Evolutionary conservation across 495 filamentous ascomycete species (phyloP), one percentile per base, ranked within the genome.

Genomic region (Peziza echinospora): DNA sequence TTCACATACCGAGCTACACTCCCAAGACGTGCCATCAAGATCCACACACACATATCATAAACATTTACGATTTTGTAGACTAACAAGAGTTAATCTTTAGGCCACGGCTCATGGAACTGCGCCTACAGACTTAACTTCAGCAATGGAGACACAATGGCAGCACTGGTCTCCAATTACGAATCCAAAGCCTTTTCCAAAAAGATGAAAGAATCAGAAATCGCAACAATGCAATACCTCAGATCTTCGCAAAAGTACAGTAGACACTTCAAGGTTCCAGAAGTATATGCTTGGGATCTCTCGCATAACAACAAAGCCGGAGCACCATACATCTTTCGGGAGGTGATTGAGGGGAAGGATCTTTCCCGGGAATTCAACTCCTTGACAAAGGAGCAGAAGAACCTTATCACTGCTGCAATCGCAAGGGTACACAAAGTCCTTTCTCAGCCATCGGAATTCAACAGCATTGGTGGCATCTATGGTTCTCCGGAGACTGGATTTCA

Each of bases 21-120:
- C n/a, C n/a, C n/a, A n/a, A n/a, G n/a, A n/a, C n/a, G n/a, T n/a
- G n/a, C n/a, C n/a, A n/a, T n/a, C n/a, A n/a, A n/a, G n/a, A n/a
- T n/a, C n/a, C n/a, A n/a, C n/a, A n/a, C n/a, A n/a, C n/a, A n/a
- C n/a, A n/a, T n/a, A n/a, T n/a, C n/a, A n/a, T n/a, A n/a, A n/a
- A n/a, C n/a, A n/a, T n/a, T n/a, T n/a, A n/a, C n/a, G n/a, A n/a
- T n/a, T n/a, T n/a, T n/a, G n/a, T n/a, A n/a, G n/a, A n/a, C n/a
- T n/a, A n/a, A n/a, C n/a, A n/a, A n/a, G n/a, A n/a, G n/a, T n/a
- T 34, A 34, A 34, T n/a, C 8, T 47, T 51, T 41, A 59, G 56
- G 56, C 47, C 56, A 52, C 34, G 56, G 56, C 26, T 59, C 56
- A n/a, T 55, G 54, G 24, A 59, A 59, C 47, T 59, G 55, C 21